A percentile compares a stretch with the other conserved stretches of the same genome.
These are phyloP conservation scores for Trametes punicea DNA, from an alignment of 768 basidiomycete species.

Conservation along the genomic window DNA sequence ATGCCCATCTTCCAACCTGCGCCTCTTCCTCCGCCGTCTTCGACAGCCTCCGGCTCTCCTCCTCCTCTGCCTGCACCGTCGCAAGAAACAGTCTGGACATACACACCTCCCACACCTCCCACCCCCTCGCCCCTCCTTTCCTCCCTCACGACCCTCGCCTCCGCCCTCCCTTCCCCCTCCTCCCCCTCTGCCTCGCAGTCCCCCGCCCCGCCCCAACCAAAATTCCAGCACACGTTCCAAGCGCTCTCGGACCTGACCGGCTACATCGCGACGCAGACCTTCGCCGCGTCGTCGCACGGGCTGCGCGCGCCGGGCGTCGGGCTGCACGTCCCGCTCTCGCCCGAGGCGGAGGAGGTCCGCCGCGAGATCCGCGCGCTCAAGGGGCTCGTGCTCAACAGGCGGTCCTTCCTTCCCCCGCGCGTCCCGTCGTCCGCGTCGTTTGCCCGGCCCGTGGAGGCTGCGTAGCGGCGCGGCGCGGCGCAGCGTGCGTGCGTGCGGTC, in stretches of 20 bases:
- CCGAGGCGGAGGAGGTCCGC: slow-evolving; percentile 64
- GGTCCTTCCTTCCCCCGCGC: slow-evolving; percentile 32
- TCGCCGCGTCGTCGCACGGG: slow-evolving; percentile 33
- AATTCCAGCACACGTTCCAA: slow-evolving; percentile 61
- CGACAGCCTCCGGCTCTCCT: neutral
- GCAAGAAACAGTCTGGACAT: slow-evolving; percentile 36
- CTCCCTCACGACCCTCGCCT: slow-evolving; percentile 23
- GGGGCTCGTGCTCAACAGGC: slow-evolving; percentile 70
- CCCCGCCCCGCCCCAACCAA: slow-evolving; percentile 4
- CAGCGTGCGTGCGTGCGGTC: neutral
- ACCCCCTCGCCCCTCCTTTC: slow-evolving; percentile 30
- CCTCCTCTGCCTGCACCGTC: neutral
- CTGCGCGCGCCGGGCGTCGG: slow-evolving; percentile 25
- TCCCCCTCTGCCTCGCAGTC: no score
- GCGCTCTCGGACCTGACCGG: slow-evolving; percentile 71
- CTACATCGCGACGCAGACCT: slow-evolving; percentile 73
- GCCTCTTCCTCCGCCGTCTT: slow-evolving; percentile 4
- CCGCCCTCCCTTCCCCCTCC: slow-evolving; percentile 21
- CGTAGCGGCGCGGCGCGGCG: neutral
- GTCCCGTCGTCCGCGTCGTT: neutral
- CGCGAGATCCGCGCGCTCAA: slow-evolving; percentile 76
- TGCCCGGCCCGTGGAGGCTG: neutral
- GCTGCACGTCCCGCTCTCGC: slow-evolving; percentile 16
- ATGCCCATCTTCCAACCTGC: slow-evolving; percentile 44
- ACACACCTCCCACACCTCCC: slow-evolving; percentile 30